Evolutionary conservation across 257 asterid genomes (phyloP).

Genomic region (Rhazya stricta): DNA sequence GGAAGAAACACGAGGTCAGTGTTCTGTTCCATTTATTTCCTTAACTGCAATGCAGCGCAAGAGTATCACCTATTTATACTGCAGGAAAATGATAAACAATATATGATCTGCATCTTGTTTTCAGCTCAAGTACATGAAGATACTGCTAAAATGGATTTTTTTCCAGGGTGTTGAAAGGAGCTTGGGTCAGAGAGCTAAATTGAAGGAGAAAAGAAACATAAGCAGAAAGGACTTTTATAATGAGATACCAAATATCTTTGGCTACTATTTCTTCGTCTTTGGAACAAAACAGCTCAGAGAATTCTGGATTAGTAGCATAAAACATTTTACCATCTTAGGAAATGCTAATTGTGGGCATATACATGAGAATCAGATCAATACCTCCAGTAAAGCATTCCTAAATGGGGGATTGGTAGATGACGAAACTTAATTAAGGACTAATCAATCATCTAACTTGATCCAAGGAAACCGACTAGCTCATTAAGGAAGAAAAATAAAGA

Average conservation of each 20-base stretch:
- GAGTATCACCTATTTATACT: background rate
- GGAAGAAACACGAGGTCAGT: slow-evolving; percentile 2
- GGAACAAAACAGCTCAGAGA: background rate
- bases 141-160: background rate
- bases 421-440: background rate
- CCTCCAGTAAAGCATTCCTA: background rate
- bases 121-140: background rate
- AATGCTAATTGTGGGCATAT: background rate
- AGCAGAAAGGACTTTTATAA: background rate
- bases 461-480: background rate
- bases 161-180: background rate
- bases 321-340: background rate
- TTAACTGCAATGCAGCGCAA: background rate
- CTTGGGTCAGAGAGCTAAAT: background rate
- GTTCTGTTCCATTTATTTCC: slow-evolving; percentile 16
- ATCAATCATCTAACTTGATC: background rate
- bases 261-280: background rate
- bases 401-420: background rate
- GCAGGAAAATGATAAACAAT: background rate
- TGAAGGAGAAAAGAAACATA: background rate
- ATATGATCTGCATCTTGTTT: background rate
- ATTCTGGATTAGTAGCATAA: background rate
- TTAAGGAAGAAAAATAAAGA: background rate
- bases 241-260: background rate
- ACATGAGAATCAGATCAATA: background rate